These are phyloP conservation scores for Blastobotrys raffinosifermentans DNA, from an alignment of 1,139 yeast species.

Conservation along the genomic window DNA sequence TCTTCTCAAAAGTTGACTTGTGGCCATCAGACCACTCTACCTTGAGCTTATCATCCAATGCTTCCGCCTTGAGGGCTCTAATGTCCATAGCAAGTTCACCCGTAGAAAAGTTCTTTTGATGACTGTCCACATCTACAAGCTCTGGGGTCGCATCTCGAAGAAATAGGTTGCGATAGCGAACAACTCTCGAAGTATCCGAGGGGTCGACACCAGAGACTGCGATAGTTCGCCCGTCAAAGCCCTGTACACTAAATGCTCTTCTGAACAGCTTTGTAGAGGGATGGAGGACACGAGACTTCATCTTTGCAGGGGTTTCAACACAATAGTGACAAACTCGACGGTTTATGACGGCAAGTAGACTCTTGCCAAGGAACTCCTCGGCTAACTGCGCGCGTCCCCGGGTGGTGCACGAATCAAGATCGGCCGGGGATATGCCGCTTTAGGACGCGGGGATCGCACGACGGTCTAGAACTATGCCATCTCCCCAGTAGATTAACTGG, in stretches of 20 bases:
- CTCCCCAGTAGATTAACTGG: no score
- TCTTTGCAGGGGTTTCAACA: no score
- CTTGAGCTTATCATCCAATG: constrained; percentile 31
- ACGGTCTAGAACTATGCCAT: no score
- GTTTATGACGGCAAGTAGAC: no score
- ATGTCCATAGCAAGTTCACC: constrained; percentile 37
- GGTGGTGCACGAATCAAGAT: no score
- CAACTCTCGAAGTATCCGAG: constrained; percentile 15
- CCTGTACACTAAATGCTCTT: constrained; percentile 15
- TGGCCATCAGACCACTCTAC: constrained; percentile 57
- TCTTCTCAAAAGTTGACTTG: constrained; percentile 40
- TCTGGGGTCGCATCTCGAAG: constrained; percentile 58
- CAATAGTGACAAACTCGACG: no score
- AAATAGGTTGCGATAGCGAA: constrained; percentile 49
- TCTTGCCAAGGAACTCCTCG: no score
- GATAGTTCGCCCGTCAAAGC: constrained; percentile 14
- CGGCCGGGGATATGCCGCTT: no score
- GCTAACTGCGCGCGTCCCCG: no score
- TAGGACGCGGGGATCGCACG: no score
- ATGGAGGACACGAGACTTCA: no score
- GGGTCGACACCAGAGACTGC: constrained; percentile 12
- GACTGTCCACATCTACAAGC: constrained; percentile 52
- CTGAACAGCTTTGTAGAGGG: no score
- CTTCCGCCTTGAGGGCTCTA: constrained; percentile 28
- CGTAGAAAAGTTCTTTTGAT: constrained; percentile 65